Conservation (phyloP, 441 rosid genomes). For the Hura crepitans region DNA sequence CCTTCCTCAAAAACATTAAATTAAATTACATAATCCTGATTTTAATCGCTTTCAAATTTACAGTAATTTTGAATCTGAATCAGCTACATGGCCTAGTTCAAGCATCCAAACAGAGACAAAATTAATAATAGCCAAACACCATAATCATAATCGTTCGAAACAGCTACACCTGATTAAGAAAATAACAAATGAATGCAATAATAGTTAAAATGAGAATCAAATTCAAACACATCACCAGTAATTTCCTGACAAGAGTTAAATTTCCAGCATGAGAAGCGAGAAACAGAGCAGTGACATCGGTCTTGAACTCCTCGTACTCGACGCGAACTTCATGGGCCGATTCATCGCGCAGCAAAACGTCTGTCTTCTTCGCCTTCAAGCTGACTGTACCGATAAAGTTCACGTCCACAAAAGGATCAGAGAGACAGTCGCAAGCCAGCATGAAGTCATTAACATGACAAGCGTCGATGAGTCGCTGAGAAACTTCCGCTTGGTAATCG, state of each 20-base stretch:
- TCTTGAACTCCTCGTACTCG: slow-evolving; percentile 79
- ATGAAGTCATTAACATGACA: slow-evolving; percentile 48
- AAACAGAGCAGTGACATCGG: slow-evolving; percentile 83
- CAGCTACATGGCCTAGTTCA: neutral
- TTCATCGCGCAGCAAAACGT: slow-evolving; percentile 59
- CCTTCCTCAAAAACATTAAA: neutral
- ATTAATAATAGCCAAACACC: neutral
- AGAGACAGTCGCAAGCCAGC: slow-evolving; percentile 46
- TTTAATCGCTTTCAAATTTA: neutral
- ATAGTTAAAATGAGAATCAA: neutral
- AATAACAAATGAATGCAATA: too few species aligned
- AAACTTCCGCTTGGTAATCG: slow-evolving; percentile 65
- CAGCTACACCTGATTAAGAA: neutral
- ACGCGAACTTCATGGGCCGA: slow-evolving; percentile 56
- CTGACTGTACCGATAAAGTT: slow-evolving; percentile 77
- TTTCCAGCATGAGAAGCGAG: slow-evolving; percentile 77
- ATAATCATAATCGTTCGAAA: neutral
- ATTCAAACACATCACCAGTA: slow-evolving; percentile 54
- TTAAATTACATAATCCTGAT: neutral
- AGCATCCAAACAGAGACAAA: neutral
- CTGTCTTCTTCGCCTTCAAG: slow-evolving; percentile 61
- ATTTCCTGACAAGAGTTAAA: slow-evolving; percentile 55
- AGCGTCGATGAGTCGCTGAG: slow-evolving; percentile 78
- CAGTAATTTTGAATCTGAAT: neutral
- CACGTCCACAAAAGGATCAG: slow-evolving; percentile 72